Base-by-base conservation (phyloP, 2,329 filamentous ascomycete genomes). In the Thyridium curvatum region DNA sequence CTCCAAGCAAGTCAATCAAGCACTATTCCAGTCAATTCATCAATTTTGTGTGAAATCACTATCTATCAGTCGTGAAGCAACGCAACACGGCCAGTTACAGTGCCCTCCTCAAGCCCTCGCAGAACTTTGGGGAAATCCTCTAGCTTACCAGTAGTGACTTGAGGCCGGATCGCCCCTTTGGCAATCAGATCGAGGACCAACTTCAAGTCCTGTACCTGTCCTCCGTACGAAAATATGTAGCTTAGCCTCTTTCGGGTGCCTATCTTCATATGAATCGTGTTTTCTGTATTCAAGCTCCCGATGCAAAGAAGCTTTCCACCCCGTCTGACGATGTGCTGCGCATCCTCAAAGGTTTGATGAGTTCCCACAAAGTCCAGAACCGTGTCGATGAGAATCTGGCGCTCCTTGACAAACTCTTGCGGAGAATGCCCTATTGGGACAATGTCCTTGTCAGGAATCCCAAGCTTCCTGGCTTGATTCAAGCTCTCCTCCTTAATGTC, bases 161-260 rank as follows among this genome's bases (percentile, higher is more conserved):
- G 53, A 4, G 62, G 64, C 41, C 40, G 45, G 17, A 66, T 51
- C 1, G 53, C 47, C 4, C 56, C 55, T 21, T 53, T 43, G 1
- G 52, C 47, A 39, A 68, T 60, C 30, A 66, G 43, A 7, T 59
- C 43, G 32, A 63, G 43, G 3, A 62, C 59, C 31, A 60, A 52
- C 28, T 52, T 45, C n/a, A 71, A 44, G 38, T 68, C 64, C 10
- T 42, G 40, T 2, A 63, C 49, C 39, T 63, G 65, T 0, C 66
- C 65, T 4, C 62, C 64, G 32, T 69, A 70, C 8, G 60, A 62
- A 18, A 68, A 68, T 3, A 66, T 61, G 26, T 58, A 64, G 12
- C 51, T 59, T 3, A 68, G 45, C 21, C 65, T 46, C 46, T 68
- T 68, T 14, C 65, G 49, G 7, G 64, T 65, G 0, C 63, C 62